phyloP scores from a whole-genome alignment of 2,329 filamentous ascomycete species.

The Xylaria sp. region DNA sequence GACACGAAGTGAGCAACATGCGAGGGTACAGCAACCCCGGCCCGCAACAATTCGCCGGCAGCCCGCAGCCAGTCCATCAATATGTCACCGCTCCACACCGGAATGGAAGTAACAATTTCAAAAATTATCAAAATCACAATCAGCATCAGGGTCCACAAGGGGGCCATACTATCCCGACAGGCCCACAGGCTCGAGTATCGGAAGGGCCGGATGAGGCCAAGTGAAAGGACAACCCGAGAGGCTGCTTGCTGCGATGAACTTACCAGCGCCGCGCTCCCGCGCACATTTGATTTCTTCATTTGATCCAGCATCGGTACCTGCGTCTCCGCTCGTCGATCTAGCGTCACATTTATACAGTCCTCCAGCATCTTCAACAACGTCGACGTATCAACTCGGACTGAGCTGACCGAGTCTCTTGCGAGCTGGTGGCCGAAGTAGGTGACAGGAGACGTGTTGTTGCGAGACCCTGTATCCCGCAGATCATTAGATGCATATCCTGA shows the following conservation, averaged over 20 bases:
- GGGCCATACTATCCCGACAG: slow-evolving; percentile 40
- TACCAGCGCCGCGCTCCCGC: slow-evolving; percentile 35
- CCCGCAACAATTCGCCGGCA: slow-evolving; percentile 66
- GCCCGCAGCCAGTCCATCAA: slow-evolving; percentile 67
- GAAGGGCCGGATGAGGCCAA: slow-evolving; percentile 51
- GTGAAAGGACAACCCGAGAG: slow-evolving; percentile 34
- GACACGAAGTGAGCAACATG: slow-evolving; percentile 57
- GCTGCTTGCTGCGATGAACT: slow-evolving; percentile 26
- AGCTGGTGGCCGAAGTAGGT: slow-evolving; percentile 8
- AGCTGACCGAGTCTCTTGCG: slow-evolving; percentile 10
- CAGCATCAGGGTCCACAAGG: slow-evolving; percentile 45
- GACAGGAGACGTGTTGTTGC: slow-evolving; percentile 20
- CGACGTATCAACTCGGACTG: too few species aligned
- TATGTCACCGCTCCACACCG: slow-evolving; percentile 63
- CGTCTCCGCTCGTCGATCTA: slow-evolving; percentile 22
- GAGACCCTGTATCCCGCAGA: slow-evolving; percentile 20
- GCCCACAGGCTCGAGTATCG: slow-evolving; percentile 39
- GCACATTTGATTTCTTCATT: slow-evolving; percentile 33
- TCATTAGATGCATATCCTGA: slow-evolving; percentile 24
- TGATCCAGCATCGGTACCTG: slow-evolving; percentile 31
- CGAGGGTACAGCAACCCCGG: slow-evolving; percentile 63
- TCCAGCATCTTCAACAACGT: slow-evolving; percentile 16
- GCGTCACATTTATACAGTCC: slow-evolving; percentile 22
- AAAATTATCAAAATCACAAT: slow-evolving; percentile 52
- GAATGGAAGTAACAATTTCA: slow-evolving; percentile 57